Conservation (phyloP, 345 rosid genomes). For the Eucalyptus polybractea region DNA sequence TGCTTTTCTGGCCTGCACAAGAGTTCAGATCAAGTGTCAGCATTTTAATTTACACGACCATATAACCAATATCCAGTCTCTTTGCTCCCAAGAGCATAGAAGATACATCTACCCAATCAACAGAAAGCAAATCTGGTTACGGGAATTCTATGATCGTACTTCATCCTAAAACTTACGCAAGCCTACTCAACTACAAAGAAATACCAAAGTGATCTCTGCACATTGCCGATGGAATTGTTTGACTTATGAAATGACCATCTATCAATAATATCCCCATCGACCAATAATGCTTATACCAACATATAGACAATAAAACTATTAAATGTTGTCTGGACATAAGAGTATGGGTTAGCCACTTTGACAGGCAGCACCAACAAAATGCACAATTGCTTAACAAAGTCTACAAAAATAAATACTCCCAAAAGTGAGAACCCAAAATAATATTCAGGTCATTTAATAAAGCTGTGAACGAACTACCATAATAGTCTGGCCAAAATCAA, state of each 20-base stretch:
- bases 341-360: neutral
- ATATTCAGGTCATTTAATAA: neutral
- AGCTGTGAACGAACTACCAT: neutral
- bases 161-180: neutral
- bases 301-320: neutral
- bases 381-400: neutral
- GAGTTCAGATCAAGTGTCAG: neutral
- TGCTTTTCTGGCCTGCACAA: constrained; percentile 68
- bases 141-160: neutral
- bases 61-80: neutral
- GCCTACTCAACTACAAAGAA: neutral
- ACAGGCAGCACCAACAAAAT: neutral
- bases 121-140: neutral
- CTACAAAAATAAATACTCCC: neutral
- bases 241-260: neutral
- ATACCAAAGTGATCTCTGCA: neutral
- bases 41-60: neutral
- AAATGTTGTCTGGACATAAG: neutral
- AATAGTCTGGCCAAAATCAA: neutral
- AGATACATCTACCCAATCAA: neutral
- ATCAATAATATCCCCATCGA: neutral
- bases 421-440: neutral
- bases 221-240: neutral
- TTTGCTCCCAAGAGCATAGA: neutral
- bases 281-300: neutral